These are phyloP conservation scores for Fusarium sacchari DNA, from an alignment of 2,329 filamentous ascomycete species.

Conservation along the genomic window DNA sequence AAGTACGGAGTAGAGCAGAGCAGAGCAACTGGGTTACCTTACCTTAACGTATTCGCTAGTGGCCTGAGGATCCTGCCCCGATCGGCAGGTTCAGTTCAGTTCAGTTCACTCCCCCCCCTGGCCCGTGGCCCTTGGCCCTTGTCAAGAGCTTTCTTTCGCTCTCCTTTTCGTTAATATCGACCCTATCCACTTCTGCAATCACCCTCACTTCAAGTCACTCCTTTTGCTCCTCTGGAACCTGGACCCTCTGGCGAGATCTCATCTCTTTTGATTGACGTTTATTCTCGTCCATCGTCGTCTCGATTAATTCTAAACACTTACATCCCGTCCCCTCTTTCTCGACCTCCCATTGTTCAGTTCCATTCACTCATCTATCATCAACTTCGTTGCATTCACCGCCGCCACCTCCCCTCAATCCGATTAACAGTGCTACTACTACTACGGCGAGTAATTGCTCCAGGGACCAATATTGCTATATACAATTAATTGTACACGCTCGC, in stretches of 20 bases:
- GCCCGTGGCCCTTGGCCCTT: slow-evolving; percentile 34
- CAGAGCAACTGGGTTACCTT: slow-evolving; percentile 11
- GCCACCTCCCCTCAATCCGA: slow-evolving; percentile 5
- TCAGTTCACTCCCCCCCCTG: slow-evolving; percentile 41
- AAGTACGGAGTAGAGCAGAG: background rate
- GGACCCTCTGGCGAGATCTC: slow-evolving; percentile 38
- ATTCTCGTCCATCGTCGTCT: slow-evolving; percentile 32
- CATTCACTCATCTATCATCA: slow-evolving; percentile 4
- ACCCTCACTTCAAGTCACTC: slow-evolving; percentile 54
- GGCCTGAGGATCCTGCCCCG: slow-evolving; percentile 48
- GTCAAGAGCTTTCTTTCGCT: slow-evolving; percentile 47
- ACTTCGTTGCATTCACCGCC: slow-evolving; percentile 17
- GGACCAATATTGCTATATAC: slow-evolving; percentile 13
- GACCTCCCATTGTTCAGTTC: slow-evolving; percentile 19
- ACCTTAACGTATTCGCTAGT: slow-evolving; percentile 38
- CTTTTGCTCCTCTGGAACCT: slow-evolving; percentile 47
- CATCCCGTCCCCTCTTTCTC: slow-evolving; percentile 35
- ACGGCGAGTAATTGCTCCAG: slow-evolving; percentile 1
- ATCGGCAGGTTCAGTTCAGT: slow-evolving; percentile 45
- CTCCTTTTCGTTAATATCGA: slow-evolving; percentile 54
- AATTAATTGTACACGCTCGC: slow-evolving; percentile 25
- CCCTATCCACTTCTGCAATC: slow-evolving; percentile 51
- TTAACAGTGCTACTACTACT: background rate
- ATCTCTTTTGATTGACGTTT: slow-evolving; percentile 39
- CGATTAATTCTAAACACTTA: slow-evolving; percentile 33